Evolutionary conservation across 345 rosid genomes (phyloP).

Genomic region (Clarkia xantiana): DNA sequence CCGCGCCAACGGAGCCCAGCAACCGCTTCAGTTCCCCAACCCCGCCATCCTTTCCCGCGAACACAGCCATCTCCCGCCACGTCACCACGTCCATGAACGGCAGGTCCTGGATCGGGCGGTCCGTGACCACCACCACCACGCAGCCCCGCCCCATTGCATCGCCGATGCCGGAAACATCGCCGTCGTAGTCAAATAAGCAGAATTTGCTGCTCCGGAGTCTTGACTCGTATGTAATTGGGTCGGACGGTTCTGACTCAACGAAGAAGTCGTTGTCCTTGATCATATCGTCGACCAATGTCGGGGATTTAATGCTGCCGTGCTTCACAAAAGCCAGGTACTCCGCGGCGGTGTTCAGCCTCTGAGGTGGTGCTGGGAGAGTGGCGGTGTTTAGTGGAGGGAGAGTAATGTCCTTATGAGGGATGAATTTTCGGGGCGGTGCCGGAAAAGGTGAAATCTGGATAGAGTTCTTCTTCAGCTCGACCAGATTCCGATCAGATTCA

Average conservation of each 20-base stretch:
- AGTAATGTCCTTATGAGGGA: conserved; percentile 46
- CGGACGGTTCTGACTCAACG: conserved; percentile 32
- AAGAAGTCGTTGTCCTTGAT: conserved; percentile 23
- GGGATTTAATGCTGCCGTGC: conserved; percentile 15
- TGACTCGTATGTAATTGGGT: conserved; percentile 14
- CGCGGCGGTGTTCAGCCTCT: conserved; percentile 2
- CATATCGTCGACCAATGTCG: conserved; percentile 13
- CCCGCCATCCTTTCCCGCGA: conserved; percentile 20
- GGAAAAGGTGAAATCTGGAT: conserved; percentile 52
- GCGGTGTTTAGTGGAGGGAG: conserved; percentile 26
- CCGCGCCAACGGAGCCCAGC: conserved; percentile 15
- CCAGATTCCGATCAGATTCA: conserved; percentile 29
- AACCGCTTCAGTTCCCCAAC: conserved; percentile 21
- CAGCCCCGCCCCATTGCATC: conserved; percentile 46
- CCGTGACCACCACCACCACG: conserved; percentile 36
- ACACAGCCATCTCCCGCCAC: conserved; percentile 37
- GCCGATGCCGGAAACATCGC: conserved; percentile 21
- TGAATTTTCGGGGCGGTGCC: conserved; percentile 17
- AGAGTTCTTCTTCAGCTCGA: conserved; percentile 53
- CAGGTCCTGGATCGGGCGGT: conserved; percentile 43
- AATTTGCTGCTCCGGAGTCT: conserved; percentile 24
- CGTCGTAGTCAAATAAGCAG: conserved; percentile 36
- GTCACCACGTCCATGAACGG: conserved; percentile 42
- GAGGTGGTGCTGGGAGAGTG: conserved; percentile 12
- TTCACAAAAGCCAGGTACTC: conserved; percentile 20